Evolutionary conservation across 345 rosid genomes (phyloP), one percentile per base, ranked within the genome.

Genomic region (Salix udensis): DNA sequence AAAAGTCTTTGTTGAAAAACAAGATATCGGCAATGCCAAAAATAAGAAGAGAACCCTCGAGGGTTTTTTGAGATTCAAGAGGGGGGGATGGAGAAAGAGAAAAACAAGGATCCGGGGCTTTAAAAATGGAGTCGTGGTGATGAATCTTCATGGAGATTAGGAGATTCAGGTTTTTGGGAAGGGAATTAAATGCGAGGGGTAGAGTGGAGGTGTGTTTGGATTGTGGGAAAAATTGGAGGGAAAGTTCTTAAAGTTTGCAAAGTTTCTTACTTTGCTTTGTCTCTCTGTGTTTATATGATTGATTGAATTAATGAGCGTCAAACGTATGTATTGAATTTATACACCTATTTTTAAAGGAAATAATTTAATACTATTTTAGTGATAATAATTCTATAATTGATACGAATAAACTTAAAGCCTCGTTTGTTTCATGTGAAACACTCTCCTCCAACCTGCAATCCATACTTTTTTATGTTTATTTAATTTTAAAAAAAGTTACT

Each of bases 21-120:
- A 86, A 72, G 68, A 84, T 48, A 61, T 84, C 86, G 40, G 85
- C 73, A 65, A 86, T 65, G n/a, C 80, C 83, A 37, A 81, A 55
- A 65, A 71, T 67, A 7, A 18, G 53, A 36, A 44, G 53, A 58
- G 82, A 55, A 61, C 60, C 40, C 28, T 65, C 58, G 60, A 18
- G 53, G 65, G 67, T 24, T 23, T 75, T 65, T 30, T 34, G 11
- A 65, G 37, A 69, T 15, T 23, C 26, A 11, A 19, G 19, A 21
- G 24, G 61, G 64, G 16, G 37, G 2, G 46, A 24, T 28, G 48
- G 58, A 42, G 36, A n/a, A 34, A 70, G 61, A 44, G 12, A n/a
- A 28, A 34, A 31, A 7, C 50, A 55, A 6, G 30, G 4, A 44
- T 6, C 23, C 52, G 53, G 55, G 37, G 62, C 31, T 44, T 48